These are phyloP conservation scores for Thalassia testudinum DNA, from an alignment of 116 monocot species.

Conservation along the genomic window DNA sequence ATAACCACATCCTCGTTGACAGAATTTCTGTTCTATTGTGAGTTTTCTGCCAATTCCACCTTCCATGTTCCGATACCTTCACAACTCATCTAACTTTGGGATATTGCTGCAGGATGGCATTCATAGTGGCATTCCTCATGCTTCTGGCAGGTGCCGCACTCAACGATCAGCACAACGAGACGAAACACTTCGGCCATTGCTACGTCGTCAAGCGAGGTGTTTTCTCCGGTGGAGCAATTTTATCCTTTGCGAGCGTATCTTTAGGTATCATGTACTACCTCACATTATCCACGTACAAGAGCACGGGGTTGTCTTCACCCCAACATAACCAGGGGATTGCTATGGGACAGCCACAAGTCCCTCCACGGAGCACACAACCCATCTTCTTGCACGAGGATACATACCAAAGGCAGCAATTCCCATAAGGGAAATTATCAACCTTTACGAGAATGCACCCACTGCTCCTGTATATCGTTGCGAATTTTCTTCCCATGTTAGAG, in stretches of 20 bases:
- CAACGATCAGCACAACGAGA: conserved; percentile 29
- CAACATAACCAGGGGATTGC: conserved; percentile 19
- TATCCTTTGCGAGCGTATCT: conserved; percentile 50
- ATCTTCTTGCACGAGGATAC: conserved; percentile 91
- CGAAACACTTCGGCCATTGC: conserved; percentile 35
- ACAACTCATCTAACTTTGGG: too few species aligned
- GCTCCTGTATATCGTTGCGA: too few species aligned
- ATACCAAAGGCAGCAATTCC: conserved; percentile 53
- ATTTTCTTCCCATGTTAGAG: too few species aligned
- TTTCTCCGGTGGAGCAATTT: conserved; percentile 58
- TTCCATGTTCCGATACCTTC: too few species aligned
- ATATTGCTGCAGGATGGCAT: conserved; percentile 51
- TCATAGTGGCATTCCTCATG: conserved; percentile 72
- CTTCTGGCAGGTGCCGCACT: conserved; percentile 66
- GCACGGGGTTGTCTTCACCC: conserved; percentile 9
- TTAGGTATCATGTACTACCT: conserved; percentile 57
- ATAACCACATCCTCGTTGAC: too few species aligned
- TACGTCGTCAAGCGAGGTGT: conserved; percentile 91
- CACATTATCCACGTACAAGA: conserved; percentile 26
- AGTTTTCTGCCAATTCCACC: too few species aligned
- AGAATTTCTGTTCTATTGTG: too few species aligned
- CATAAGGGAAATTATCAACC: too few species aligned
- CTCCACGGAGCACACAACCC: conserved; percentile 37
- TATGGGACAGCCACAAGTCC: conserved; percentile 32
- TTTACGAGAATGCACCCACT: too few species aligned